Base-by-base conservation (phyloP, 805 yeast species). In the Metschnikowia picachoensis region DNA sequence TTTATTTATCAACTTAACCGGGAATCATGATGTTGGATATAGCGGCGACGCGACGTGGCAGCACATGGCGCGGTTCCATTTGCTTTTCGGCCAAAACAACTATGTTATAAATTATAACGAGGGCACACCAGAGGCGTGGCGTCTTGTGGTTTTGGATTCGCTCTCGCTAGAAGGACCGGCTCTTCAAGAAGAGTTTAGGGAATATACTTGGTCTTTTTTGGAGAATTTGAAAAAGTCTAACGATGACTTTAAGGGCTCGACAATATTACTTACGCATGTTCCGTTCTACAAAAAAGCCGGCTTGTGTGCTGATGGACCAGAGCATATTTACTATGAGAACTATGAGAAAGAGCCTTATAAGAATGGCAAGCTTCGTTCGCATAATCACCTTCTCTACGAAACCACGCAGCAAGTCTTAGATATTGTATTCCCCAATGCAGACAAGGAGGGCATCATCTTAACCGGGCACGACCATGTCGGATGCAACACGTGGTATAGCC, bases 391-490 rank as follows among this genome's bases (percentile, higher is more conserved):
- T 33, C 76, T 85, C 28, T 68, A 73, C 50, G 85, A 83, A 6
- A 76, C 85, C 0, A 68, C 92, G 3, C 85, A 84, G 59, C 70
- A 74, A 49, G 82, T 92, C 2, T 64, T 94, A 53, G 75, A 85
- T 55, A 73, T 83, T n/a, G 74, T 87, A 13, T 92, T 92, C 61
- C 79, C 79, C 33, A 77, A 77, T 54, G 66, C 72, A 8, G 68
- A 68, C 48, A 78, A 79, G 51, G 81, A 85, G 15, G 98, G 98
- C 16, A 72, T 92, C 9, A 80, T 94, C 3, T 67, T 92, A 35
- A 87, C 96, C 0, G 99, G 99, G 1, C 99, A 94, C 66, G 99
- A 94, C 60, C 99, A 94, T 60, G 91, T 84, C 53, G 99, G 99
- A 1, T 94, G 99, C 61, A 83, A 81, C 55, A 78, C 82, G 32